These are phyloP conservation scores for Komagataella kurtzmanii DNA, from an alignment of 805 yeast species.

Conservation along the genomic window DNA sequence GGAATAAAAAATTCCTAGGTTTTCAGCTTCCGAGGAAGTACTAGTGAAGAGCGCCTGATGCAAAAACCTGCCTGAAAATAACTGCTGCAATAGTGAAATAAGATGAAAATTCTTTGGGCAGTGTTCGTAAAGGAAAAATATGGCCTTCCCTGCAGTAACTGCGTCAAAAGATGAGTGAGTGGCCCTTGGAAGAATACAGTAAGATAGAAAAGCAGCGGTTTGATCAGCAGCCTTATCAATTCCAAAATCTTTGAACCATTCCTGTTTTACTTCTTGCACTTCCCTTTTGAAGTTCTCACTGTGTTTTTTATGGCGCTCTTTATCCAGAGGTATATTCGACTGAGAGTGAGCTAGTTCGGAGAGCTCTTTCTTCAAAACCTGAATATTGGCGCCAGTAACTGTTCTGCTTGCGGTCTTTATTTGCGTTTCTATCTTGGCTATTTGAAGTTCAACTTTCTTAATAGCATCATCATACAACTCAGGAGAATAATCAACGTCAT, in stretches of 20 bases:
- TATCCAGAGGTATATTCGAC: constrained; percentile 22
- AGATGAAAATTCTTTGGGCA: constrained; percentile 16
- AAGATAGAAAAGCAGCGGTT: constrained; percentile 29
- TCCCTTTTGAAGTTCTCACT: constrained; percentile 8
- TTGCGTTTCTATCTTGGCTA: constrained; percentile 22
- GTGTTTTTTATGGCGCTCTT: constrained; percentile 29
- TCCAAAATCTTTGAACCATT: constrained; percentile 13
- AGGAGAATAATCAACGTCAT: constrained; percentile 50
- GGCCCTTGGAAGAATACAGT: constrained; percentile 64
- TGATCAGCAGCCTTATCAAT: constrained; percentile 1
- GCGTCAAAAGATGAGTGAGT: constrained; percentile 79
- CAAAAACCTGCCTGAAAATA: constrained; percentile 36
- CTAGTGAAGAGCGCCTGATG: constrained; percentile 51
- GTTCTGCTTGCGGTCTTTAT: constrained; percentile 17
- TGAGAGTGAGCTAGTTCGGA: constrained; percentile 14
- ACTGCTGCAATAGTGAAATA: constrained; percentile 25
- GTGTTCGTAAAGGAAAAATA: constrained; percentile 32
- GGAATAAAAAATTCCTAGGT: constrained; percentile 61
- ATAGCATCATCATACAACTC: constrained; percentile 35
- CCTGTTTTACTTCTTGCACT: constrained; percentile 7
- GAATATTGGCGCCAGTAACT: constrained; percentile 8
- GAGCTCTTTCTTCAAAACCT: constrained; percentile 15
- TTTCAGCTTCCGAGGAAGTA: constrained; percentile 71
- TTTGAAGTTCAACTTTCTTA: constrained; percentile 21
- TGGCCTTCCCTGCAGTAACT: constrained; percentile 46